Evolutionary conservation across 2,329 filamentous ascomycete species (phyloP).

Genomic region (Penicillium crustosum): DNA sequence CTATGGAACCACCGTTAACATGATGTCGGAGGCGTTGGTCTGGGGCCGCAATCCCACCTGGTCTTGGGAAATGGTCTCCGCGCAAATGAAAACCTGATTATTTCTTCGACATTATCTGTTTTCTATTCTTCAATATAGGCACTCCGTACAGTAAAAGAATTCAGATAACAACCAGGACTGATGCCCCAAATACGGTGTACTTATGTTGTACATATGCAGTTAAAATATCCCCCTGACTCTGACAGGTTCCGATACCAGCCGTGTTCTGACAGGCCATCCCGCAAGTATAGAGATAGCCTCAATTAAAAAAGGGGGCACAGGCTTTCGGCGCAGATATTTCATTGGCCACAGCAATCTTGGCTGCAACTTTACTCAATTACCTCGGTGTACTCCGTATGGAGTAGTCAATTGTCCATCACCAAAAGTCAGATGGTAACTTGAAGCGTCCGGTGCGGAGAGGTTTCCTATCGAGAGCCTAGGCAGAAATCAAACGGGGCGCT

Average conservation of each 20-base stretch:
- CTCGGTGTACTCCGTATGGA: background rate
- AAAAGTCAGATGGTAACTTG: constrained; percentile 17
- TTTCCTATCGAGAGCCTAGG: constrained; percentile 1
- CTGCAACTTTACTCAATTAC: background rate
- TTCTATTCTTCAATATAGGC: background rate
- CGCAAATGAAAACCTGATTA: background rate
- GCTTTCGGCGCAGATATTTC: background rate
- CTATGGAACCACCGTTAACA: background rate
- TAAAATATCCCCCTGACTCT: background rate
- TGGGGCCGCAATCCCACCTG: background rate
- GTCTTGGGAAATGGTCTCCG: background rate
- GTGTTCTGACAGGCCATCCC: constrained; percentile 6
- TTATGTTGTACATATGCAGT: background rate
- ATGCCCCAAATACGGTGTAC: background rate
- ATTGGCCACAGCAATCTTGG: background rate
- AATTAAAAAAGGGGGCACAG: background rate
- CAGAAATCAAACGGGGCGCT: background rate
- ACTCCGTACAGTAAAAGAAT: background rate
- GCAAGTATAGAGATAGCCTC: constrained; percentile 6
- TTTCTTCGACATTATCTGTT: background rate
- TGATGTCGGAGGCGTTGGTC: constrained; percentile 1
- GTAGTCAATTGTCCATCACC: background rate
- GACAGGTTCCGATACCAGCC: background rate
- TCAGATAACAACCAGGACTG: background rate
- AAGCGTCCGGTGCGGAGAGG: constrained; percentile 18